These are phyloP conservation scores for Ophiocordyceps robertsii DNA, from an alignment of 2,329 filamentous ascomycete genomes.

Conservation along the genomic window DNA sequence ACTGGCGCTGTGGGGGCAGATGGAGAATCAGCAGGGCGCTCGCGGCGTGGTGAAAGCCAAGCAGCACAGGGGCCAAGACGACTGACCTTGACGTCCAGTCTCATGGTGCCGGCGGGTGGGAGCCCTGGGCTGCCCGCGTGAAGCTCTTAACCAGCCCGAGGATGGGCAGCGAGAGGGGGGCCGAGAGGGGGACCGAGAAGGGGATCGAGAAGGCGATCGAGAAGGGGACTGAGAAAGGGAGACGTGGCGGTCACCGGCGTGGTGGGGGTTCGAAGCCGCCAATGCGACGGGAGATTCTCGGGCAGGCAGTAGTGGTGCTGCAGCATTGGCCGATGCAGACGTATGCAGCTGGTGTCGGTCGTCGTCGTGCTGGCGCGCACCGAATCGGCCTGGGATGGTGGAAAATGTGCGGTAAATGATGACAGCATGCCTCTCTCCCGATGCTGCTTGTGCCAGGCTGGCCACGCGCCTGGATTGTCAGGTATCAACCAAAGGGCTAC, in stretches of 20 bases:
- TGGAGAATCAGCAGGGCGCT: not conserved
- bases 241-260: not conserved
- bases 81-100: constrained; percentile 29
- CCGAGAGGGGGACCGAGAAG: too few species aligned
- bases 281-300: constrained; percentile 1
- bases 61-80: too few species aligned
- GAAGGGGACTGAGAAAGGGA: too few species aligned
- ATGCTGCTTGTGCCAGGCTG: constrained; percentile 5
- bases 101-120: constrained; percentile 17
- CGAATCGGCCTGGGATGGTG: not conserved
- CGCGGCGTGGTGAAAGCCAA: not conserved
- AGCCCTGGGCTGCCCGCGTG: not conserved
- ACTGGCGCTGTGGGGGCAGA: constrained; percentile 24
- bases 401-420: not conserved
- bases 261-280: not conserved
- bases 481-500: constrained; percentile 3
- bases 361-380: too few species aligned
- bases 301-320: not conserved
- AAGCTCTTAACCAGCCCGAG: not conserved
- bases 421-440: not conserved
- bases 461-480: constrained; percentile 6
- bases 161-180: too few species aligned
- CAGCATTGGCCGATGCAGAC: not conserved
- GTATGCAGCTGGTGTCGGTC: too few species aligned
- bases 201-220: too few species aligned